Percentiles rank a stretch among this genome's conserved stretches.
These are phyloP conservation scores for Tylopilus sp. DNA, from an alignment of 768 basidiomycete genomes.

Conservation along the genomic window DNA sequence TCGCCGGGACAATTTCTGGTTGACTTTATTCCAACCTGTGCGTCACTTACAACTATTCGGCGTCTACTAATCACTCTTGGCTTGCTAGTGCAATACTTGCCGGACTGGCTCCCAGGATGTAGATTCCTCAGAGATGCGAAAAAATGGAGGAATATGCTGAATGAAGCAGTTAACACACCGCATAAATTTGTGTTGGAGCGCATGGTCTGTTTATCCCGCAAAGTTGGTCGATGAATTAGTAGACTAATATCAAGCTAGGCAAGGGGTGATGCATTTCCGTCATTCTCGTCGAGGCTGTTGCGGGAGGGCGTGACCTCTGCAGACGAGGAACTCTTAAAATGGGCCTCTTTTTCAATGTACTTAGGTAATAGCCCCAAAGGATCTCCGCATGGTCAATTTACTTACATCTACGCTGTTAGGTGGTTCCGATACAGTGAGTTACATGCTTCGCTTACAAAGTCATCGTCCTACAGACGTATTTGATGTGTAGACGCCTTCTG, in stretches of 20 bases:
- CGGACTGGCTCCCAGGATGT: constrained; percentile 22
- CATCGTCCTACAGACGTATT: not conserved
- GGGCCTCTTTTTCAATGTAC: constrained; percentile 17
- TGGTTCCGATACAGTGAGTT: constrained; percentile 14
- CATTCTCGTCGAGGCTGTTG: constrained; percentile 13
- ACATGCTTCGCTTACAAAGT: constrained; percentile 17
- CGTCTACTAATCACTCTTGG: not conserved
- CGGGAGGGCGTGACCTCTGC: constrained; percentile 4
- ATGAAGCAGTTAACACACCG: not conserved
- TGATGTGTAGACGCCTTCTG: constrained; percentile 15
- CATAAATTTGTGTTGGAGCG: constrained; percentile 12
- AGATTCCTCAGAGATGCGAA: constrained; percentile 14
- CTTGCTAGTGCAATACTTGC: constrained; percentile 14
- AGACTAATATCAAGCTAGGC: not conserved
- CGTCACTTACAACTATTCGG: not conserved
- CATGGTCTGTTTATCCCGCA: constrained; percentile 5
- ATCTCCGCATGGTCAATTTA: not conserved
- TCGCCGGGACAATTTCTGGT: constrained; percentile 12
- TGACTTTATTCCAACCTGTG: constrained; percentile 10
- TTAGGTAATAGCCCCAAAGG: constrained; percentile 5
- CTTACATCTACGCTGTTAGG: constrained; percentile 20
- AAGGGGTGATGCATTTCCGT: constrained; percentile 8
- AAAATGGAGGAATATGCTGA: constrained; percentile 2
- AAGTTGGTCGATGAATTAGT: not conserved
- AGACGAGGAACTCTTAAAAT: constrained; percentile 14